phyloP scores from a whole-genome alignment of 1,284 basidiomycete species.

The Gomphus bonarii region DNA sequence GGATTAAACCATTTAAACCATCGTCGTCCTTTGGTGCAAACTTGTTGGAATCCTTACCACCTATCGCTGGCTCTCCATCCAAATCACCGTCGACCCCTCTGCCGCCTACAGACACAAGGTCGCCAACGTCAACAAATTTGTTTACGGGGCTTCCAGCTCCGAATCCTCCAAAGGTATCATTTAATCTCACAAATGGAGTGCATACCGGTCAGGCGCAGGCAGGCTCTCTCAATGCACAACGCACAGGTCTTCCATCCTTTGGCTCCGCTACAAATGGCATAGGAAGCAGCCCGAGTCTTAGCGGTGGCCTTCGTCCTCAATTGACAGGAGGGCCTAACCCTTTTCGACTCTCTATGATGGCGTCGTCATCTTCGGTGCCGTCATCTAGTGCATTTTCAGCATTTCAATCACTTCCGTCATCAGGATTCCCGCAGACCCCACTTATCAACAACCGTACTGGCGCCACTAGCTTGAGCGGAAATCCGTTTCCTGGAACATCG shows the following conservation, averaged over 20 bases:
- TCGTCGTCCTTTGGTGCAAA: constrained; percentile 81
- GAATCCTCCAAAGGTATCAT: neutral
- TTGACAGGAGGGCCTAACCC: constrained; percentile 60
- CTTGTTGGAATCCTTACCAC: constrained; percentile 67
- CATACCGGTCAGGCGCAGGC: neutral
- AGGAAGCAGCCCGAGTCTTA: constrained; percentile 23
- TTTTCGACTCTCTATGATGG: constrained; percentile 58
- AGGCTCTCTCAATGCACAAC: constrained; percentile 19
- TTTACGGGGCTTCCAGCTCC: neutral
- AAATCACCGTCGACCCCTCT: constrained; percentile 34
- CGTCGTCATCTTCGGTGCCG: constrained; percentile 1
- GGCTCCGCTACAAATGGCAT: constrained; percentile 17
- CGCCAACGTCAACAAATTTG: neutral
- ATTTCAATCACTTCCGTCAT: neutral
- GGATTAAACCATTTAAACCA: constrained; percentile 87
- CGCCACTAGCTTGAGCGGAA: neutral
- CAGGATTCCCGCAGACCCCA: neutral
- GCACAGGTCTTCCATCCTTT: constrained; percentile 5
- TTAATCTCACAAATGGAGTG: neutral
- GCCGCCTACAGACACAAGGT: constrained; percentile 19
- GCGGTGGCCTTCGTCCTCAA: constrained; percentile 62
- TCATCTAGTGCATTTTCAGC: neutral
- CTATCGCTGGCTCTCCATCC: constrained; percentile 48
- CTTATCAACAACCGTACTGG: neutral
- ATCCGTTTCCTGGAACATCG: neutral